phyloP scores from a whole-genome alignment of 768 basidiomycete species.

The Cystobasidium ongulense region DNA sequence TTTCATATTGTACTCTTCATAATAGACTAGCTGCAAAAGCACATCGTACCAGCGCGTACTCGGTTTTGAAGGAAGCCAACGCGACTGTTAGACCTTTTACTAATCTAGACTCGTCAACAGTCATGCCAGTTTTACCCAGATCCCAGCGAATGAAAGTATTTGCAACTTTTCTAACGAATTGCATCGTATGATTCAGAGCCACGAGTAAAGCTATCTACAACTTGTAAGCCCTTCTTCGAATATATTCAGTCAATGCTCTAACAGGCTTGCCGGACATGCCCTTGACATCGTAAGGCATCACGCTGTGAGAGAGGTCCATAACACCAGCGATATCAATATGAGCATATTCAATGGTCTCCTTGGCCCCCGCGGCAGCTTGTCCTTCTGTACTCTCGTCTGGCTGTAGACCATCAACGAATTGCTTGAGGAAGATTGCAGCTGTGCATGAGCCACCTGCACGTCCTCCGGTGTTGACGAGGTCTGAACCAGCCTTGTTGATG shows the following conservation, averaged over 20 bases:
- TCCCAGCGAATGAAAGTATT: too few relatives aligned
- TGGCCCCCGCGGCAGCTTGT: conserved; percentile 51
- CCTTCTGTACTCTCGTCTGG: conserved; percentile 57
- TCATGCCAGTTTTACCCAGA: too few relatives aligned
- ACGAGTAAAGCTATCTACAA: background rate
- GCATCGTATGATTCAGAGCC: background rate
- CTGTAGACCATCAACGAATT: conserved; percentile 47
- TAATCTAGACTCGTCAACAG: too few relatives aligned
- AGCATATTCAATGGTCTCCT: conserved; percentile 64
- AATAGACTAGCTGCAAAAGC: too few relatives aligned
- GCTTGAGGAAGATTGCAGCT: conserved; percentile 75
- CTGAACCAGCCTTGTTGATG: conserved; percentile 53
- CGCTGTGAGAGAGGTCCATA: conserved; percentile 45
- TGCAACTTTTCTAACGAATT: too few relatives aligned
- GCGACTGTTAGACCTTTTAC: too few relatives aligned
- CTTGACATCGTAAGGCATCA: conserved; percentile 58
- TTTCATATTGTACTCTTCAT: too few relatives aligned
- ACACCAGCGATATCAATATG: conserved; percentile 66
- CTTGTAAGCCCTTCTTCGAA: conserved; percentile 35
- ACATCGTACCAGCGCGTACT: too few relatives aligned
- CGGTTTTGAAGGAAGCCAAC: too few relatives aligned
- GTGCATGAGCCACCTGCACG: conserved; percentile 63
- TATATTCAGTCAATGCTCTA: conserved; percentile 49
- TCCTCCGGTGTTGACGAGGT: conserved; percentile 68
- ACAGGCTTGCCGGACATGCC: conserved; percentile 76